Base-by-base conservation (phyloP, 148 eudicot species). In the Salicornia ramosissima region DNA sequence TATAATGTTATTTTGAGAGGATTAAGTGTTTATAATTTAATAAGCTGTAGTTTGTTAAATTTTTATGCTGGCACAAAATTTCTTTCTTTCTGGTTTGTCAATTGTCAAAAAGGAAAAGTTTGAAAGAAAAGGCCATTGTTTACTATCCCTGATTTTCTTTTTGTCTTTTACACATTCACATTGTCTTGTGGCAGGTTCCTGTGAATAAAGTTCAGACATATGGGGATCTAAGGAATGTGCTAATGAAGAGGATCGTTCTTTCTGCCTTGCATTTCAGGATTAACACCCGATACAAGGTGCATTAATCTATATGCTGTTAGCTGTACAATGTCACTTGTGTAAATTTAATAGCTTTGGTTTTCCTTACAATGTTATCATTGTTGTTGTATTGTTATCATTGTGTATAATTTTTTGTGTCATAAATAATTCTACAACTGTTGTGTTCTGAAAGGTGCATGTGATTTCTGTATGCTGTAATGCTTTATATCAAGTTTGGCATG, bases 181-280 rank as follows among this genome's bases (percentile, higher is more conserved):
- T 33, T 61, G 3, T 64, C 2, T 24, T 69, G 63, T 39, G 60
- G 81, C 88, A 95, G 99, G 84, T 95, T 78, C 99, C 99, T 63
- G 99, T 95, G 58, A 83, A 75, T 71, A 95, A 89, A 83, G 97
- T 91, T 74, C 81, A 57, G 74, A 95, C 96, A 25, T 95, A 79
- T 74, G 93, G 90, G 15, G 91, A 86, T 79, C 77, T 95, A 77
- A 83, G 97, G 43, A 89, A 86, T 80, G 96, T 95, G 71, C 83
- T 95, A 61, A 95, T 95, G 99, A 95, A 95, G 90, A 87, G 97
- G 73, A 95, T 95, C 78, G 91, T 95, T 81, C 90, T 95, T 45
- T 91, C 97, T 73, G 99, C 99, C 71, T 81, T 95, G 79, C 99
- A 95, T 83, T 95, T 95, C 81, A 85, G 99, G 70, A 91, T 95